Percentiles rank a stretch among this genome's conserved stretches.
phyloP scores from a whole-genome alignment of 2,329 filamentous ascomycete genomes.

The Fusarium burgessii region DNA sequence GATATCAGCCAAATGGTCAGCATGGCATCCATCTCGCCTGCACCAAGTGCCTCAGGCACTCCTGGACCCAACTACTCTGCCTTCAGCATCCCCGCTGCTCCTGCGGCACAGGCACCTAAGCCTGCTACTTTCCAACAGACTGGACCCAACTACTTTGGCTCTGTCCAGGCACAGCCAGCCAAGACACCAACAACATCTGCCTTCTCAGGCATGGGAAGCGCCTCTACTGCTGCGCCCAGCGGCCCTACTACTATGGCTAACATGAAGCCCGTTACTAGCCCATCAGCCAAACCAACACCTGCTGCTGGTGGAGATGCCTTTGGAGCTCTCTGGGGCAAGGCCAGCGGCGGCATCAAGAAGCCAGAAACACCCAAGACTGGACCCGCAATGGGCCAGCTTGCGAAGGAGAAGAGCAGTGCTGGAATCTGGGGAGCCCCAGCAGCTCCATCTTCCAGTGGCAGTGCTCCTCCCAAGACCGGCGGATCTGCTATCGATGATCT shows the following conservation, averaged over 20 bases:
- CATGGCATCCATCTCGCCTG: slow-evolving; percentile 84
- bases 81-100: slow-evolving; percentile 59
- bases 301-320: slow-evolving; percentile 83
- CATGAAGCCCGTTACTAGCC: slow-evolving; percentile 61
- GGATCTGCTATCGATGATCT: slow-evolving; percentile 62
- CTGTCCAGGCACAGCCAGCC: slow-evolving; percentile 66
- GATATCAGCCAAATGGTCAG: slow-evolving; percentile 84
- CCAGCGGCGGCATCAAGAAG: slow-evolving; percentile 82
- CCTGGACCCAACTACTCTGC: slow-evolving; percentile 74
- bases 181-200: slow-evolving; percentile 49
- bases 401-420: slow-evolving; percentile 96
- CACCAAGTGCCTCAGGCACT: slow-evolving; percentile 67
- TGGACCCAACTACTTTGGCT: slow-evolving; percentile 95
- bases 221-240: slow-evolving; percentile 51
- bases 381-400: slow-evolving; percentile 89
- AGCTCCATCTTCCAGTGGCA: slow-evolving; percentile 48
- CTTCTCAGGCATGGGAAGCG: slow-evolving; percentile 44
- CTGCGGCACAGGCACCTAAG: slow-evolving; percentile 61
- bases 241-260: slow-evolving; percentile 56
- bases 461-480: slow-evolving; percentile 46
- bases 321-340: slow-evolving; percentile 84
- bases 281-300: slow-evolving; percentile 64
- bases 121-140: slow-evolving; percentile 74
- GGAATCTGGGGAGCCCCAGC: slow-evolving; percentile 88
- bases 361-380: slow-evolving; percentile 69